These are phyloP conservation scores for Oropetium thomaeum DNA, from an alignment of 176 grass and related monocot species.

Conservation along the genomic window DNA sequence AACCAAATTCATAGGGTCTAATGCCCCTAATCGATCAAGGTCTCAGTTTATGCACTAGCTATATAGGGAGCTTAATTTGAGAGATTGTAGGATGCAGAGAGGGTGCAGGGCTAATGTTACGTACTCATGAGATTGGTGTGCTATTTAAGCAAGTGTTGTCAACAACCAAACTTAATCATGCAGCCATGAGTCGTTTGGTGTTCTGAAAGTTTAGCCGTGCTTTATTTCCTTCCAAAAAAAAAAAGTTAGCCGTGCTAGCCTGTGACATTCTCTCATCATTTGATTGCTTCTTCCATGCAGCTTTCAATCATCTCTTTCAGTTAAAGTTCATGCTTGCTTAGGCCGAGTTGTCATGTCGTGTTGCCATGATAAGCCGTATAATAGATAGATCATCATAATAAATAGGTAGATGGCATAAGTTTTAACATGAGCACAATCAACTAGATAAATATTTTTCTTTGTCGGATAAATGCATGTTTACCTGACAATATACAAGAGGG, in stretches of 20 bases:
- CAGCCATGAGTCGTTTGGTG: conserved; percentile 28
- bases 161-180: conserved; percentile 54
- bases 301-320: conserved; percentile 41
- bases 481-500: conserved; percentile 10
- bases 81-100: background rate
- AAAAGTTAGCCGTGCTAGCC: conserved; percentile 37
- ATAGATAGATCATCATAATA: too few species aligned
- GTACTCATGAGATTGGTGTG: conserved; percentile 35
- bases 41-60: background rate
- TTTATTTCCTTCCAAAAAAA: too few species aligned
- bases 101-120: background rate
- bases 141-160: conserved; percentile 53
- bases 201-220: too few species aligned
- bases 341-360: background rate
- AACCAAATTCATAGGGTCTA: background rate
- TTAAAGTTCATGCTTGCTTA: too few species aligned
- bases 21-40: background rate
- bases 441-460: too few species aligned
- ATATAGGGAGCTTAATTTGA: conserved; percentile 2
- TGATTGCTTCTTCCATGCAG: background rate
- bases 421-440: background rate
- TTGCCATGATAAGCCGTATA: background rate
- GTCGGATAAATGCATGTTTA: conserved; percentile 11
- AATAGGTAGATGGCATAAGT: background rate
- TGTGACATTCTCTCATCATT: conserved; percentile 46